Conservation (phyloP, 2,329 filamentous ascomycete genomes). For the Clarireedia homoeocarpa region DNA sequence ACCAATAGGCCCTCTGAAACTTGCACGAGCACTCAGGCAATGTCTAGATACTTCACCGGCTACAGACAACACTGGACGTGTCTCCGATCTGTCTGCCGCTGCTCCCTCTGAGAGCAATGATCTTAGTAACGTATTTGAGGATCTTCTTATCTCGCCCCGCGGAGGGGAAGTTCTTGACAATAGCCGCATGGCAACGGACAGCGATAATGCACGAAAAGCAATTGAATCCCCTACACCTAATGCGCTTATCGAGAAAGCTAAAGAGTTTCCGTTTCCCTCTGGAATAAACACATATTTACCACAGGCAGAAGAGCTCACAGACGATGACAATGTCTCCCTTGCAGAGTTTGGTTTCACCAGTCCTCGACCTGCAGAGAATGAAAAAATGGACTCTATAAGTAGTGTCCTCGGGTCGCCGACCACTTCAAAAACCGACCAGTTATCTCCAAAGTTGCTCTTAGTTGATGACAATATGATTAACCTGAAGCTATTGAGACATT, state of each 20-base stretch:
- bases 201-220: constrained; percentile 27
- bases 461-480: constrained; percentile 39
- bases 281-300: not conserved
- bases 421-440: not conserved
- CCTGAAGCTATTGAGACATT: constrained; percentile 32
- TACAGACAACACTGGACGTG: not conserved
- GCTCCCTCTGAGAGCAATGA: constrained; percentile 15
- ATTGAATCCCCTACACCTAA: constrained; percentile 27
- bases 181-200: constrained; percentile 27
- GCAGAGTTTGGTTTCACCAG: not conserved
- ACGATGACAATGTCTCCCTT: not conserved
- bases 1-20: constrained; percentile 28
- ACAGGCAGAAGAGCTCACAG: not conserved
- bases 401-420: not conserved
- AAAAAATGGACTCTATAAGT: not conserved
- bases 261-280: constrained; percentile 27
- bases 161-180: constrained; percentile 26
- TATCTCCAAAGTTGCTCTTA: constrained; percentile 26
- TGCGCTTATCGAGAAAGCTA: constrained; percentile 18
- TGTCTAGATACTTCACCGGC: constrained; percentile 18
- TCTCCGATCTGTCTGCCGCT: constrained; percentile 12
- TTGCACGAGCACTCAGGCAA: constrained; percentile 25
- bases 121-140: constrained; percentile 25
- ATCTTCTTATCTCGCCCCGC: constrained; percentile 19
- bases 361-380: not conserved